Percentiles rank a stretch among this genome's conserved stretches.
Evolutionary conservation across 108 stramenopile genomes (phyloP).

Genomic region (Fragilariopsis cylindrus): DNA sequence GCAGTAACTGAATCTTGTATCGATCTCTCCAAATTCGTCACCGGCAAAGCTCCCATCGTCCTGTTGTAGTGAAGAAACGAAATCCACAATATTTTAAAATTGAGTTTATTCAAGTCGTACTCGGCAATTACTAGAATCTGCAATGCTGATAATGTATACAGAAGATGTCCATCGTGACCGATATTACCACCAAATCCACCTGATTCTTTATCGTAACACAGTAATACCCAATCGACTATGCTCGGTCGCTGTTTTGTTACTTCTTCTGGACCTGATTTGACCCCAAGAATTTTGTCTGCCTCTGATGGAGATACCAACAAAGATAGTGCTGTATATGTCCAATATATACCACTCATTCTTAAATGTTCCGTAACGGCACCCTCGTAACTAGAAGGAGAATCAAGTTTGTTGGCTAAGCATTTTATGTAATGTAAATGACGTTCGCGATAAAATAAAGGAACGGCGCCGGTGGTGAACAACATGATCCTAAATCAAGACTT

Average conservation of each 20-base stretch:
- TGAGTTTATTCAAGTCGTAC: conserved; percentile 40
- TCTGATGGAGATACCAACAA: conserved; percentile 67
- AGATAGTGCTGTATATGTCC: conserved; percentile 92
- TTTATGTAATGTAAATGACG: conserved; percentile 80
- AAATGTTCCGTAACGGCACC: conserved; percentile 94
- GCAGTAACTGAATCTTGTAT: conserved; percentile 98
- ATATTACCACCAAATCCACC: conserved; percentile 96
- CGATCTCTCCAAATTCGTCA: conserved; percentile 96
- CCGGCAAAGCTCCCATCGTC: conserved; percentile 95
- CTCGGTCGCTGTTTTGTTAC: conserved; percentile 30
- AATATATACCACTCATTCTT: conserved; percentile 96
- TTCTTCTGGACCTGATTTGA: conserved; percentile 13
- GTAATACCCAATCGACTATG: conserved; percentile 92
- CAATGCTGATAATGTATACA: conserved; percentile 97
- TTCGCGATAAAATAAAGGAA: conserved; percentile 54
- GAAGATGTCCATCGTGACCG: conserved; percentile 93
- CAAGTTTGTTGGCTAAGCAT: conserved; percentile 69
- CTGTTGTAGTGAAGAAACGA: conserved; percentile 89
- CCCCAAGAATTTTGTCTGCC: conserved; percentile 61
- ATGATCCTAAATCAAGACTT: conserved; percentile 9
- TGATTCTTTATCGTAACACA: conserved; percentile 73
- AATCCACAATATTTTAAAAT: conserved; percentile 51
- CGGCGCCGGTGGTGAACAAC: neutral
- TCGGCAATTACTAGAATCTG: conserved; percentile 94
- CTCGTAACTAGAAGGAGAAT: conserved; percentile 81